Conservation (phyloP, 2,329 filamentous ascomycete genomes). For the Diaporthe vaccinii region DNA sequence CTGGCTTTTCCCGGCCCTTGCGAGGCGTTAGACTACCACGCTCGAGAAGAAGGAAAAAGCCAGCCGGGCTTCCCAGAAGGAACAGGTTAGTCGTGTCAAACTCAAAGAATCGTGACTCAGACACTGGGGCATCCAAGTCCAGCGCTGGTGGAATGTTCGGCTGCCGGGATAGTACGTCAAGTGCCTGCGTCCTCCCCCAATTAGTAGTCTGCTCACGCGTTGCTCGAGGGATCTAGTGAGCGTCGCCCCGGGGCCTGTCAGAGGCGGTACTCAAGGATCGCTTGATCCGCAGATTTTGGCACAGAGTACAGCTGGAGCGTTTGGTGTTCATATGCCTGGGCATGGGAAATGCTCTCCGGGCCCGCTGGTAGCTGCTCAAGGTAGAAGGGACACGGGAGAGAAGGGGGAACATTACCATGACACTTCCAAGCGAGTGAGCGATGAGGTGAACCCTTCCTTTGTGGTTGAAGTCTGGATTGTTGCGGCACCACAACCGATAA, state of each 20-base stretch:
- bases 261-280: too few species aligned
- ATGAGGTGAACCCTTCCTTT: conserved; percentile 91
- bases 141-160: conserved; percentile 76
- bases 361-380: neutral
- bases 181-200: conserved; percentile 57
- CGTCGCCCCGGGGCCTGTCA: neutral
- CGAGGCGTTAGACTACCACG: conserved; percentile 80
- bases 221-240: neutral
- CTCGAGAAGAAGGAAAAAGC: conserved; percentile 92
- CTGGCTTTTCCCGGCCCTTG: conserved; percentile 80
- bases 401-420: conserved; percentile 69
- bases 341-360: neutral
- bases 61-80: conserved; percentile 88
- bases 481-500: conserved; percentile 94
- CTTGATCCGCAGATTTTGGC: neutral
- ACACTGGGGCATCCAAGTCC: conserved; percentile 55
- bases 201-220: neutral
- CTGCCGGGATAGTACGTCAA: conserved; percentile 91
- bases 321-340: neutral
- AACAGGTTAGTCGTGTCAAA: conserved; percentile 94
- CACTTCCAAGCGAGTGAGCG: conserved; percentile 92
- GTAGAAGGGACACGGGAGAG: neutral
- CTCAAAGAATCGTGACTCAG: conserved; percentile 77
- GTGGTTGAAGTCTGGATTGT: conserved; percentile 88
- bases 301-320: neutral